Evolutionary conservation across 148 eudicot genomes (phyloP).

Genomic region (Linanthus parryae): DNA sequence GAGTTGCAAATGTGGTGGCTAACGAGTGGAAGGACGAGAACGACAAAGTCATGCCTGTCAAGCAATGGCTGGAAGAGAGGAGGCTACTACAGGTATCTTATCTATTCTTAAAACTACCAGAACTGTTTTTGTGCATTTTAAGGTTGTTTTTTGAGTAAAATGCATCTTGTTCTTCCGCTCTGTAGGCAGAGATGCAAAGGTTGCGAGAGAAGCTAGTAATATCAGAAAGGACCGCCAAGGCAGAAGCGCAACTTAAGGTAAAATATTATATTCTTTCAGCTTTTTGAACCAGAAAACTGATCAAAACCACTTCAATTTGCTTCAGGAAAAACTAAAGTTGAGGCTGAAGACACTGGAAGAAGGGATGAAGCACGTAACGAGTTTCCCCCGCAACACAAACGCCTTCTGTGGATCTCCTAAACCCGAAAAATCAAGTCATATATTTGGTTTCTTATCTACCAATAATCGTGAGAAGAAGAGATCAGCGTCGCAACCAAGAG

Average conservation of each 20-base stretch:
- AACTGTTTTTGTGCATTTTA: too few species aligned
- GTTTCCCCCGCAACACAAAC: constrained; percentile 16
- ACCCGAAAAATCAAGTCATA: constrained; percentile 30
- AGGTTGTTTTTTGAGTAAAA: too few species aligned
- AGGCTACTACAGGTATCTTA: constrained; percentile 53
- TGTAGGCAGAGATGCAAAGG: constrained; percentile 83
- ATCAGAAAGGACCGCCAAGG: constrained; percentile 82
- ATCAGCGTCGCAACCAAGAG: constrained; percentile 69
- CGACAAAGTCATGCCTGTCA: constrained; percentile 94
- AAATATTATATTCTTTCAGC: constrained; percentile 4
- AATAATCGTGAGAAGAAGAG: constrained; percentile 43
- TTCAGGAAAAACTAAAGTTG: constrained; percentile 74
- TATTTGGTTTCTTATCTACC: constrained; percentile 51
- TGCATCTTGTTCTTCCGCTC: not conserved
- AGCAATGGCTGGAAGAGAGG: constrained; percentile 90
- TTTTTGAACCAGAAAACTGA: not conserved
- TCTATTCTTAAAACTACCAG: too few species aligned
- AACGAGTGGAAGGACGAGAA: constrained; percentile 96
- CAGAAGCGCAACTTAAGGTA: constrained; percentile 90
- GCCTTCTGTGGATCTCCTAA: constrained; percentile 29
- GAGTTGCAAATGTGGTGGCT: constrained; percentile 79
- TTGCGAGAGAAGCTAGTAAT: constrained; percentile 64
- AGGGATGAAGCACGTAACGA: constrained; percentile 44
- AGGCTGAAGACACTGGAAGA: constrained; percentile 83
- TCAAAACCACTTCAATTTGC: constrained; percentile 11